A percentile compares a stretch with the other conserved stretches of the same genome.
These are phyloP conservation scores for Patellifolia procumbens DNA, from an alignment of 179 eudicot species.

Conservation along the genomic window DNA sequence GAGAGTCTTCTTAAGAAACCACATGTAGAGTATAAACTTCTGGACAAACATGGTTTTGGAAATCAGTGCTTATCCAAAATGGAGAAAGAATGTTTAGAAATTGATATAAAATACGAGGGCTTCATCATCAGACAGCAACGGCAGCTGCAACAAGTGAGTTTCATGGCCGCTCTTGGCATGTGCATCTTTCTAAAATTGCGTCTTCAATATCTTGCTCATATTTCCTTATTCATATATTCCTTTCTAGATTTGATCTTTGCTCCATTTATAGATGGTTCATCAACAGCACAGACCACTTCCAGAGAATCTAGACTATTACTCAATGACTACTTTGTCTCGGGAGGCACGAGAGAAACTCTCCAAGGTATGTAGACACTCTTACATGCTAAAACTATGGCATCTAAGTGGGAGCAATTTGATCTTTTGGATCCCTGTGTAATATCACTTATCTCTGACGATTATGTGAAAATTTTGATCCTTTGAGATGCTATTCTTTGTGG, in stretches of 20 bases:
- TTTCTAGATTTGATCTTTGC: slow-evolving; percentile 16
- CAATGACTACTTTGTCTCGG: slow-evolving; percentile 77
- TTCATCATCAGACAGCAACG: slow-evolving; percentile 81
- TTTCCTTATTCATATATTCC: not conserved
- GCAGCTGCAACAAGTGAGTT: slow-evolving; percentile 79
- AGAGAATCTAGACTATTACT: slow-evolving; percentile 74
- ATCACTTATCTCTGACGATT: not conserved
- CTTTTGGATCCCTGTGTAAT: slow-evolving; percentile 1
- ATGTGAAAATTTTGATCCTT: not conserved
- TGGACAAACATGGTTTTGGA: slow-evolving; percentile 93
- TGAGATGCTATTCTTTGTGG: not conserved
- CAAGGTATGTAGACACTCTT: slow-evolving; percentile 52
- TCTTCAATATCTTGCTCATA: slow-evolving; percentile 9
- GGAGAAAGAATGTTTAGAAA: slow-evolving; percentile 92
- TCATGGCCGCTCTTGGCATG: slow-evolving; percentile 6
- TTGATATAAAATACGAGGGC: slow-evolving; percentile 98
- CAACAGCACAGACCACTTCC: slow-evolving; percentile 85
- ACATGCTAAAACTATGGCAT: slow-evolving; percentile 11
- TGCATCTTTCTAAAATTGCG: not conserved
- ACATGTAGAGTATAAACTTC: slow-evolving; percentile 68
- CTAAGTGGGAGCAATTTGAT: not conserved
- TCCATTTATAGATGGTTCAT: slow-evolving; percentile 70
- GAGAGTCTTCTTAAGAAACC: slow-evolving; percentile 95
- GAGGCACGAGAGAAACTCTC: slow-evolving; percentile 96
- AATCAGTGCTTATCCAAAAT: slow-evolving; percentile 55